Evolutionary conservation across 192 early-diverging fungal genomes (phyloP), one percentile per base, ranked within the genome.

Genomic region (Coemansia sp.): DNA sequence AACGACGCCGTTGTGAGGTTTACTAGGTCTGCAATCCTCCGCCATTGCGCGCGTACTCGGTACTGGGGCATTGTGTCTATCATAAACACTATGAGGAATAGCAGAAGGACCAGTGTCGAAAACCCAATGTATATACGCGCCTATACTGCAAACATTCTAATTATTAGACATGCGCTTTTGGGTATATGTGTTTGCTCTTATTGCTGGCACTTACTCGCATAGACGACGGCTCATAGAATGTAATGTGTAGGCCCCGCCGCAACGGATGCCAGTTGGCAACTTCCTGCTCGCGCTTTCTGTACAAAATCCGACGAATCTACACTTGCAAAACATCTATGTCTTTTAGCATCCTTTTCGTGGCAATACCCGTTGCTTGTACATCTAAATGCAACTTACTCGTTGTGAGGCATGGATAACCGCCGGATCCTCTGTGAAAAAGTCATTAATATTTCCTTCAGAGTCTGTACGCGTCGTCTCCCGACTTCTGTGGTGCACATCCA

Each of bases 81-180:
- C 71, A 80, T 80, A 58, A 80, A 80, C 34, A 80, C 77, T n/a
- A 80, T 80, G 1, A 80, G 59, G 25, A 80, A 80, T 49, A 80
- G 46, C n/a, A 80, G 59, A 63, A 80, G 64, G 2, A 80, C 68
- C 34, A 49, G 8, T 2, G 68, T 68, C 21, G 77, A 80, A n/a
- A 74, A 60, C 23, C 56, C 71, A 48, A 74, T 80, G 44, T 74
- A 80, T 9, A 72, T 9, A 23, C 66, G 77, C 3, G 77, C 69
- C 72, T 73, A 73, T 26, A 11, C 15, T 6, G 20, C 14, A 38
- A 8, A 34, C 8, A 28, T n/a, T 38, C 12, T 4, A 21, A 47
- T 22, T 56, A 44, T 17, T 34, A 34, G 26, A 6, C 31, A 34
- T 26, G 28, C 6, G 28, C 5, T 31, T 5, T 31, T 2, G 2